A percentile compares a stretch with the other conserved stretches of the same genome.
phyloP scores from a whole-genome alignment of 345 rosid species.

The Aquilaria sinensis region DNA sequence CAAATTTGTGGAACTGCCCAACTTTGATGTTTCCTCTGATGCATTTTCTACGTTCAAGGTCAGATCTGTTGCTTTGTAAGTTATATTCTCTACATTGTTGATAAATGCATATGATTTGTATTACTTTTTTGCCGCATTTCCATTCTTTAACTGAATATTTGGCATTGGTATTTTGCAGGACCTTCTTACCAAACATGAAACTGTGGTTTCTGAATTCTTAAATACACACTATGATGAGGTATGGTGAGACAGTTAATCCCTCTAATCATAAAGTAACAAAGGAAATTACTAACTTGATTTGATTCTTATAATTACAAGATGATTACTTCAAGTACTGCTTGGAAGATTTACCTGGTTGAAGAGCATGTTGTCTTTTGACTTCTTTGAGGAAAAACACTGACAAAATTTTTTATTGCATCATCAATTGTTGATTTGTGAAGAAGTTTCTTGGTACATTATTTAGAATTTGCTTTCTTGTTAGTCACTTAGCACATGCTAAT shows the following conservation, averaged over 20 bases:
- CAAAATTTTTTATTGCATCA: background rate
- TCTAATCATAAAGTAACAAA: background rate
- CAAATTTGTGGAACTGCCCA: conserved; percentile 87
- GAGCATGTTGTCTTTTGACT: background rate
- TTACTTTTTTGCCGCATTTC: background rate
- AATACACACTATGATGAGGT: conserved; percentile 78
- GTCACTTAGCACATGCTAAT: conserved; percentile 24
- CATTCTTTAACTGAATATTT: background rate
- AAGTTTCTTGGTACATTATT: conserved; percentile 17
- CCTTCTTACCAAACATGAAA: conserved; percentile 71
- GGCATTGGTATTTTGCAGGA: conserved; percentile 41
- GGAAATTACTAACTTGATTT: no score
- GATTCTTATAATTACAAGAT: no score
- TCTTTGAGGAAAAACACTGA: background rate
- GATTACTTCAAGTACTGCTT: no score
- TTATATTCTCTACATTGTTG: background rate
- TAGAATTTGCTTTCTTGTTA: background rate
- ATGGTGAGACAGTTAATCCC: conserved; percentile 11
- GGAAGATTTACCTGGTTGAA: background rate
- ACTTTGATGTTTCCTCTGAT: conserved; percentile 88
- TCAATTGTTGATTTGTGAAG: background rate
- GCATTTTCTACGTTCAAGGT: conserved; percentile 94
- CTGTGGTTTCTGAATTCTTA: conserved; percentile 65
- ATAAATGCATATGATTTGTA: background rate
- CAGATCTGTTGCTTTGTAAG: conserved; percentile 19